These are phyloP conservation scores for Neoarthrinium moseri DNA, from an alignment of 2,329 filamentous ascomycete species.

Conservation along the genomic window DNA sequence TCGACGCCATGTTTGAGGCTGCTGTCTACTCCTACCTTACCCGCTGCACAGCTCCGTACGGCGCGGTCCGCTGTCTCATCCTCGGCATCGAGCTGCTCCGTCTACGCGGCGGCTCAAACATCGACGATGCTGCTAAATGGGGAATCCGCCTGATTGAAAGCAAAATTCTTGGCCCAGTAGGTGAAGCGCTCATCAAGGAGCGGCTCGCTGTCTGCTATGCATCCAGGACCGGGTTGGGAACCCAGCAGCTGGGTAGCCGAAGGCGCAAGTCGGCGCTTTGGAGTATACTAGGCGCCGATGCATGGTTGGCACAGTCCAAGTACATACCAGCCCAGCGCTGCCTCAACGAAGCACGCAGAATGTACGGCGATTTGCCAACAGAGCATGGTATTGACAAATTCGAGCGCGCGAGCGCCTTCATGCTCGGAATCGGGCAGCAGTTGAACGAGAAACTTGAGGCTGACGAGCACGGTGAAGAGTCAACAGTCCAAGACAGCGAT, in stretches of 20 bases:
- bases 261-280: constrained; percentile 86
- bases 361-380: constrained; percentile 50
- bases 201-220: constrained; percentile 82
- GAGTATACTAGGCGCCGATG: constrained; percentile 79
- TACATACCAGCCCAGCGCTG: constrained; percentile 76
- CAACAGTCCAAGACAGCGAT: constrained; percentile 15
- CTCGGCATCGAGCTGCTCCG: constrained; percentile 81
- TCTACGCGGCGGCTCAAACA: constrained; percentile 72
- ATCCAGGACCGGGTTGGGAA: constrained; percentile 66
- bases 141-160: constrained; percentile 77
- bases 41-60: constrained; percentile 75
- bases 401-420: constrained; percentile 47
- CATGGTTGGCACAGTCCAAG: constrained; percentile 78
- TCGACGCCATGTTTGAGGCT: constrained; percentile 86
- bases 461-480: constrained; percentile 21
- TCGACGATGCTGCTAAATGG: constrained; percentile 88
- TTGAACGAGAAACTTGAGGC: constrained; percentile 45
- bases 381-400: constrained; percentile 54
- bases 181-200: constrained; percentile 82
- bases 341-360: constrained; percentile 65
- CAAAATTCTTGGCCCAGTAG: constrained; percentile 70
- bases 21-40: constrained; percentile 92
- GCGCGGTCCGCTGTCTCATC: constrained; percentile 74
- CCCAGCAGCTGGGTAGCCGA: constrained; percentile 67
- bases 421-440: constrained; percentile 49